Base-by-base conservation (phyloP, 495 filamentous ascomycete species). In the Hypoxylon cercidicola region DNA sequence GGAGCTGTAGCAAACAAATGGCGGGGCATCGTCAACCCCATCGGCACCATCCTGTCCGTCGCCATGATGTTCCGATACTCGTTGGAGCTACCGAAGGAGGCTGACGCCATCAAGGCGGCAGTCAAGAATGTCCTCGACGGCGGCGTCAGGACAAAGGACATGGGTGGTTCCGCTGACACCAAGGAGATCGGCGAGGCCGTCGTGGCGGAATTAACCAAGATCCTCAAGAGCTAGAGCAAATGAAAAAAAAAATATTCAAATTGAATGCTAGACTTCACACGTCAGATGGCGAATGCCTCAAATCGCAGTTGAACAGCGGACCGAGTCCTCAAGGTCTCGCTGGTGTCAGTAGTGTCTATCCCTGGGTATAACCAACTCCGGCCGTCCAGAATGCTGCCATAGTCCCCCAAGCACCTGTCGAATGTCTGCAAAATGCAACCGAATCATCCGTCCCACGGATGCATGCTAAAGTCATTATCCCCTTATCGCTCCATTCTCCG, bases 61-160 rank as follows among this genome's bases (percentile, higher is more conserved):
- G 92, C 91, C 60, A 91, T 97, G 89, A 91, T 97, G 90, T 86
- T 97, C 66, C 88, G 88, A 59, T 97, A 97, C 78, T 96, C 91
- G 3, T 81, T 97, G 41, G 86, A 86, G 64, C 86, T 91, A 69
- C 89, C 90, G 41, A 78, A 82, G 16, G 86, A 95, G 70, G 90
- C 93, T 3, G 77, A 79, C 52, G 84, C 84, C 34, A 81, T 97
- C 52, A 94, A 97, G 78, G 83, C 87, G 54, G 94, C 93, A 0
- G 92, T 97, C 16, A 85, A 87, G 62, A 83, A 76, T 15, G 90
- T 90, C 15, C 84, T 97, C 52, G 93, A 97, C 64, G 81, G 80
- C 25, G 90, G 90, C 7, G 72, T 92, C 25, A 80, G 85, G 23
- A 97, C 93, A 4, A 81, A 83, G 59, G 94, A 98, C 77, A 85